Evolutionary conservation across 441 rosid genomes (phyloP), one percentile per base, ranked within the genome.

Genomic region (Pelargonium cotyledonis): DNA sequence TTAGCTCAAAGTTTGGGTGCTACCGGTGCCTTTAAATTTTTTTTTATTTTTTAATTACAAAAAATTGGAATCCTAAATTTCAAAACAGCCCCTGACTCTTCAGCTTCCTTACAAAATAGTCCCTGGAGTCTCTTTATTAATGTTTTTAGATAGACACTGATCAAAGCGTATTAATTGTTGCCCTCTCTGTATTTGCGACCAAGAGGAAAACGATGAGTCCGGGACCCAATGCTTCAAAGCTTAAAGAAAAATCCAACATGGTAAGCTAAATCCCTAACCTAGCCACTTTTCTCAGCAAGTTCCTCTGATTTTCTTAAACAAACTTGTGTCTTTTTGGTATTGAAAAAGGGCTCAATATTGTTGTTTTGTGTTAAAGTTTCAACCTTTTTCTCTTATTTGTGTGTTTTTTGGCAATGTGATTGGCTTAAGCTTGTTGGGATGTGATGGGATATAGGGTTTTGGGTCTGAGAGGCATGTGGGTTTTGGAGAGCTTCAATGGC

Each of bases 201-300:
- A 44, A 35, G 6, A 7, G 21, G 14, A 15, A 51, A 16, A 29
- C 6, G 3, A 80, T 80, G 82, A 72, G 68, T 1, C 67, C 78
- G 65, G 77, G 23, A 67, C 69, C 74, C 12, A 63, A 7, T 19
- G 67, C 43, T 67, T 41, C 68, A 5, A 71, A 65, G 68, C 63
- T 47, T 29, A 63, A 41, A 65, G 69, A 64, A 6, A 72, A 51
- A 55, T 18, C 61, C 53, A 65, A 14, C 21, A 19, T 9, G 75
- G 83, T 72, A 69, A 71, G n/a, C 18, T 18, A 29, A 46, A 16
- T 0, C 40, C 7, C 40, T 35, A 35, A 35, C 40, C 40, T 35
- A 35, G 0, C 40, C 40, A 35, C 40, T 35, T 35, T 35, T 35
- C 6, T 35, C 40, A 35, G 40, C 40, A 35, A 35, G 40, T 35